phyloP scores from a whole-genome alignment of 2,329 filamentous ascomycete genomes.

The Ophiostoma perfectum region DNA sequence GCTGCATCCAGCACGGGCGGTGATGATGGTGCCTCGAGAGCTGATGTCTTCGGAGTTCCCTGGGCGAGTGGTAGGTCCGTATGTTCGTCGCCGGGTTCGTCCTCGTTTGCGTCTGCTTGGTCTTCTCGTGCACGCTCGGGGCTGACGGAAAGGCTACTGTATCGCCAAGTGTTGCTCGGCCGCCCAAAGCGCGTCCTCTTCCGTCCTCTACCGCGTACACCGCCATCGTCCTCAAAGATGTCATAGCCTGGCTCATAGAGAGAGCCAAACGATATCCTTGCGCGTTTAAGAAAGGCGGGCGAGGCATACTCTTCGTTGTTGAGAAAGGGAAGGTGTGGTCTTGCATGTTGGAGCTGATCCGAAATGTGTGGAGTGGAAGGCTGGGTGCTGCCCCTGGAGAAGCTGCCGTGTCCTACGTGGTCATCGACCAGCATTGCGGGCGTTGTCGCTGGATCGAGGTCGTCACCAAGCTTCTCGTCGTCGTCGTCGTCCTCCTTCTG shows the following conservation, averaged over 20 bases:
- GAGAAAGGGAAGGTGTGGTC: not conserved
- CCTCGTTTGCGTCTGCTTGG: constrained; percentile 14
- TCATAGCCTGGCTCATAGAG: constrained; percentile 60
- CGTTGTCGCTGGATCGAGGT: not conserved
- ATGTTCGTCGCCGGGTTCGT: not conserved
- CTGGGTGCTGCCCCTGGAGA: not conserved
- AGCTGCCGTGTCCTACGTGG: not conserved
- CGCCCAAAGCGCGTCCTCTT: constrained; percentile 67
- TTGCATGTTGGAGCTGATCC: not conserved
- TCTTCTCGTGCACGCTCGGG: constrained; percentile 52
- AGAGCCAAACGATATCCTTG: constrained; percentile 63
- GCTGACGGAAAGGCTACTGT: constrained; percentile 64
- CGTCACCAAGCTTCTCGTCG: not conserved
- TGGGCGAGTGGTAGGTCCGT: too few species aligned
- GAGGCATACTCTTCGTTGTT: constrained; percentile 58
- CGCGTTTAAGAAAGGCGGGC: constrained; percentile 72
- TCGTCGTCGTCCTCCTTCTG: constrained; percentile 28
- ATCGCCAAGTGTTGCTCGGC: constrained; percentile 66
- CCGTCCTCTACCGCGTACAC: constrained; percentile 53
- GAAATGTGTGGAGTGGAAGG: constrained; percentile 25
- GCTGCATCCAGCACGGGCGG: not conserved
- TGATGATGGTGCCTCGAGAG: constrained; percentile 6
- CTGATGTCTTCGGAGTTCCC: not conserved
- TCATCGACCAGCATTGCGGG: not conserved
- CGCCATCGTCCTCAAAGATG: constrained; percentile 61